phyloP scores from a whole-genome alignment of 768 basidiomycete genomes.

The Lentinus brumalis region DNA sequence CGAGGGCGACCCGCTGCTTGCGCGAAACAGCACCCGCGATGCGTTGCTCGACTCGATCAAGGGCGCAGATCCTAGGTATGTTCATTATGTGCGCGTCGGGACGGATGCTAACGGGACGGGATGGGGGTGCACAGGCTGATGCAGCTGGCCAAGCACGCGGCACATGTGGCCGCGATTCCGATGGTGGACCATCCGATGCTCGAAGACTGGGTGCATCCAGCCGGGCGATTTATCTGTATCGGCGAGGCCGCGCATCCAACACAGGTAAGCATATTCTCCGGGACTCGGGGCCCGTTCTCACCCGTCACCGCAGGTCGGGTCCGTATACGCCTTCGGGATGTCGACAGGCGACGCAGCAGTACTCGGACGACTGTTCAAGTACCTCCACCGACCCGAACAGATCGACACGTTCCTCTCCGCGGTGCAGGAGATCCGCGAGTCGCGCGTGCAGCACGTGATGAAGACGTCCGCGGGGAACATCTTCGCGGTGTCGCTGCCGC shows the following conservation, averaged over 20 bases:
- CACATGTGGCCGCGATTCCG: constrained; percentile 5
- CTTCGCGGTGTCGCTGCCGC: constrained; percentile 24
- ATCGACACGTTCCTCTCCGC: constrained; percentile 30
- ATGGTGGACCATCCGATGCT: constrained; percentile 19
- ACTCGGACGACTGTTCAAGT: constrained; percentile 36
- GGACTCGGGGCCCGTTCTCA: not conserved
- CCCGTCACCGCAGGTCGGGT: constrained; percentile 5
- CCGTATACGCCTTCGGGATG: constrained; percentile 22
- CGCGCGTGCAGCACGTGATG: constrained; percentile 26
- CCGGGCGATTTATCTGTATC: constrained; percentile 27
- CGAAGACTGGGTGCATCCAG: constrained; percentile 34
- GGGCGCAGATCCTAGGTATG: not conserved
- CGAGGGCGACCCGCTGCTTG: not conserved
- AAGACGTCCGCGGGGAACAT: constrained; percentile 22
- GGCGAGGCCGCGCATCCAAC: constrained; percentile 39
- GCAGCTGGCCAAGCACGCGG: constrained; percentile 17
- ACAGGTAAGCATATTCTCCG: constrained; percentile 21
- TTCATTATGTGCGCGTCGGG: not conserved
- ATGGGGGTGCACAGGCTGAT: constrained; percentile 13
- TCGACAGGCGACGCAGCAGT: constrained; percentile 35
- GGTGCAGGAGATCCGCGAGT: constrained; percentile 26
- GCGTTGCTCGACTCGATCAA: not conserved
- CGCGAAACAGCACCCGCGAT: not conserved
- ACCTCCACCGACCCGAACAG: constrained; percentile 28
- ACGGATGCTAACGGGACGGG: not conserved